phyloP scores from a whole-genome alignment of 1,284 basidiomycete species.

The Microbotryum saponariae region DNA sequence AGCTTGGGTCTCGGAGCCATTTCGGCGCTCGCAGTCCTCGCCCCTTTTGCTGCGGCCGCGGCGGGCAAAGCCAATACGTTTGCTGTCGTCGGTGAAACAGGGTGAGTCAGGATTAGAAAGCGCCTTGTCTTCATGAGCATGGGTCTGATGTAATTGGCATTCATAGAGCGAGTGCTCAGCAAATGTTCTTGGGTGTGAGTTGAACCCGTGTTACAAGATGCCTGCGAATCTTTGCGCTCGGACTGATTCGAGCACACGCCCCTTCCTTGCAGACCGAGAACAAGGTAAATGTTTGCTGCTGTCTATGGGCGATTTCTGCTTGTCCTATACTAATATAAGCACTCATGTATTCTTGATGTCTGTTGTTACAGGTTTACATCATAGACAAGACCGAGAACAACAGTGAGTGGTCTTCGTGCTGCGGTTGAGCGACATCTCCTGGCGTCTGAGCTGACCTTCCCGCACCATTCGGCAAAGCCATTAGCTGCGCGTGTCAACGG shows the following conservation, averaged over 20 bases:
- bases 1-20: too few species aligned
- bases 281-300: conserved; percentile 7
- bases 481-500: conserved; percentile 14
- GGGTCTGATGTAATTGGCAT: neutral
- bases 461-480: neutral
- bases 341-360: too few species aligned
- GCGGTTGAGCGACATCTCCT: too few species aligned
- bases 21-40: too few species aligned
- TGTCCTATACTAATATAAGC: too few species aligned
- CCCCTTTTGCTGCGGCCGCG: too few species aligned
- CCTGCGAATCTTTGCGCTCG: neutral
- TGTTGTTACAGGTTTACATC: conserved; percentile 34
- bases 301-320: too few species aligned
- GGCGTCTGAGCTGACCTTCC: neutral
- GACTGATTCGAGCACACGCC: neutral
- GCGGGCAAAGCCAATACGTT: conserved; percentile 28
- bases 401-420: conserved; percentile 22
- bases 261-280: neutral
- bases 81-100: conserved; percentile 28
- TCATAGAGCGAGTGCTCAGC: neutral
- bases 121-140: too few species aligned
- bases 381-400: conserved; percentile 44
- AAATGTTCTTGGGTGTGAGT: neutral
- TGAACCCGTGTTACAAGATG: neutral
- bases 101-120: conserved; percentile 10